Percentiles rank a stretch among this genome's conserved stretches.
Evolutionary conservation across 345 rosid species (phyloP).

Genomic region (Camelina neglecta): DNA sequence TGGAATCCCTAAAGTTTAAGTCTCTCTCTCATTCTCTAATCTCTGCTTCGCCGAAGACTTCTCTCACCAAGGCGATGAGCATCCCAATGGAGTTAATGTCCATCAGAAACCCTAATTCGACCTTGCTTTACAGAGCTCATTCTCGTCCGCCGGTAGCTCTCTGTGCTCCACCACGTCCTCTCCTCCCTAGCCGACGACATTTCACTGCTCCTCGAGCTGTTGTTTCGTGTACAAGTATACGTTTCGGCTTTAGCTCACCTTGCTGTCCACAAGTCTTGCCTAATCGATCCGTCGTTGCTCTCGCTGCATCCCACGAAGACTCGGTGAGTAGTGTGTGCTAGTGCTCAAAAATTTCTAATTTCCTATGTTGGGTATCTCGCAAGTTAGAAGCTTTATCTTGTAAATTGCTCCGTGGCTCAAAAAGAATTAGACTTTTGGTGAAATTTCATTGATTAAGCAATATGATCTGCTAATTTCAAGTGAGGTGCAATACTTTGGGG

Average conservation of each 20-base stretch:
- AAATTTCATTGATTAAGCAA: conserved; percentile 10
- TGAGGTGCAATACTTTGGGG: conserved; percentile 6
- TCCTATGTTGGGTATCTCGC: background rate
- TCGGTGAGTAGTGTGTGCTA: conserved; percentile 48
- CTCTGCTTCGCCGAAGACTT: conserved; percentile 18
- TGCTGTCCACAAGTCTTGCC: conserved; percentile 10
- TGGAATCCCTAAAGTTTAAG: conserved; percentile 30
- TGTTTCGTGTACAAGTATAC: conserved; percentile 40
- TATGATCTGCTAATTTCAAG: background rate
- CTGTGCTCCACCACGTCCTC: conserved; percentile 35
- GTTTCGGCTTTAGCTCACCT: conserved; percentile 42
- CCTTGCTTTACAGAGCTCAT: conserved; percentile 31
- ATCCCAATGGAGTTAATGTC: conserved; percentile 49
- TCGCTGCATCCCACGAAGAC: conserved; percentile 71
- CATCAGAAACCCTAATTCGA: conserved; percentile 47
- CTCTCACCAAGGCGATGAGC: conserved; percentile 36
- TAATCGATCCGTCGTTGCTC: conserved; percentile 48
- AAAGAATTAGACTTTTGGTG: background rate
- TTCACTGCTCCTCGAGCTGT: conserved; percentile 32
- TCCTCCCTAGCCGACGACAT: conserved; percentile 36
- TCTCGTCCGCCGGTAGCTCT: conserved; percentile 36
- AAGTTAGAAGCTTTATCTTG: background rate
- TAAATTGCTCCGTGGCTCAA: conserved; percentile 9
- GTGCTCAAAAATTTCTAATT: background rate
- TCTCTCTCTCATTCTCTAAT: conserved; percentile 5